Evolutionary conservation across 1,284 basidiomycete genomes (phyloP).

Genomic region (Sanghuangporus sanghuang): DNA sequence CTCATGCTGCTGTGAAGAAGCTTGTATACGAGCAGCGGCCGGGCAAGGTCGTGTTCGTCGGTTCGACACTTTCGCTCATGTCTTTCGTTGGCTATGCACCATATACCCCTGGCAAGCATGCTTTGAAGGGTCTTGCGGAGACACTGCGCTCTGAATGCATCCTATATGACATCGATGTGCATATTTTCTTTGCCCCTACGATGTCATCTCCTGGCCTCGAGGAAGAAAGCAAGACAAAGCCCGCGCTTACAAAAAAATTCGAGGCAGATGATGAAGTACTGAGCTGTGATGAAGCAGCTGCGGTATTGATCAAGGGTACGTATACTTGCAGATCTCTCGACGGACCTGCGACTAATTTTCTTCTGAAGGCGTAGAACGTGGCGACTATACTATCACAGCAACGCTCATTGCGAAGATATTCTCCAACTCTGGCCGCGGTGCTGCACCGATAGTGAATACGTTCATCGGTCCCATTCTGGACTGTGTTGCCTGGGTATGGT

Average conservation of each 20-base stretch:
- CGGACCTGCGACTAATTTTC: background rate
- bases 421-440: constrained; percentile 63
- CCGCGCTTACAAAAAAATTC: constrained; percentile 72
- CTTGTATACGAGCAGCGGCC: constrained; percentile 60
- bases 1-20: constrained; percentile 64
- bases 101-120: constrained; percentile 89
- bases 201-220: constrained; percentile 82
- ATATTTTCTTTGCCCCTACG: constrained; percentile 85
- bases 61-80: constrained; percentile 80
- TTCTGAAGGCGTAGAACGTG: constrained; percentile 60
- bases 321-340: constrained; percentile 5
- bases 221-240: constrained; percentile 81
- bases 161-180: constrained; percentile 76
- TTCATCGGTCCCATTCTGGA: constrained; percentile 48
- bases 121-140: constrained; percentile 86
- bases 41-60: constrained; percentile 77
- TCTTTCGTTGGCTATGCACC: constrained; percentile 80
- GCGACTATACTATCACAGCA: constrained; percentile 73
- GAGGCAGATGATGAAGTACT: constrained; percentile 74
- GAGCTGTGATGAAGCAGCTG: constrained; percentile 65
- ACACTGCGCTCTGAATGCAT: constrained; percentile 78
- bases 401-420: constrained; percentile 69
- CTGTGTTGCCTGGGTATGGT: constrained; percentile 28
- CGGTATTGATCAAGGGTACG: constrained; percentile 58
- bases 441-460: constrained; percentile 59